Evolutionary conservation across 371 early-diverging fungal species (phyloP), one percentile per base, ranked within the genome.

Genomic region (Syncephalis plumigaleata): DNA sequence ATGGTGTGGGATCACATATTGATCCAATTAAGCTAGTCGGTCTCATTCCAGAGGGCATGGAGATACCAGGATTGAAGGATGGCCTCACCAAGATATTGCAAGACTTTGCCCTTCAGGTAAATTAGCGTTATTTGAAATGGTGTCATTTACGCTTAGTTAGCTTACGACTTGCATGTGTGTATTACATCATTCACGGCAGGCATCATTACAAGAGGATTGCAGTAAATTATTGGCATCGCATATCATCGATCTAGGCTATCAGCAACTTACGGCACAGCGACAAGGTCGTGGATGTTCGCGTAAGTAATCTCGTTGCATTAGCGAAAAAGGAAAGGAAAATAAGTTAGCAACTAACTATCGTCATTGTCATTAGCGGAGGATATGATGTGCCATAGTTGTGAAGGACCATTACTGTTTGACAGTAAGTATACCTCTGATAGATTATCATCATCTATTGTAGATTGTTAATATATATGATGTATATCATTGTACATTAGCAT

Each of bases 71-170:
- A 4, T 64, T 95, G 3, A 81, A 83, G 31, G 63, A 68, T 1
- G 77, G 88, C 0, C 57, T 95, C 42, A 68, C 89, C 2, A 81
- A 84, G 48, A 83, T 95, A 39, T 61, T 93, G 52, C 78, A 84
- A 43, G 94, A 93, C 55, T 87, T 77, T 48, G 80, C 84, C 36
- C 67, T 91, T n/a, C 93, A 92, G 58, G 80, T 84, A 44, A 45
- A 57, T 27, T 17, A 23, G 9, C 13, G 5, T 36, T 9, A n/a
- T 26, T 17, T 38, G 25, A 4, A 22, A 11, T 11, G 13, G 21
- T 16, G 37, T 23, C 24, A 18, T 22, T 22, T 42, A 39, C 17
- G 24, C 9, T 23, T 25, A 24, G 39, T 15, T 49, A 9, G 18
- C 16, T 46, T 36, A 11, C 15, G 23, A 20, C 9, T 46, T 23